Evolutionary conservation across 495 filamentous ascomycete species (phyloP), one percentile per base, ranked within the genome.

Genomic region (Hypomontagnella submonticulosa): DNA sequence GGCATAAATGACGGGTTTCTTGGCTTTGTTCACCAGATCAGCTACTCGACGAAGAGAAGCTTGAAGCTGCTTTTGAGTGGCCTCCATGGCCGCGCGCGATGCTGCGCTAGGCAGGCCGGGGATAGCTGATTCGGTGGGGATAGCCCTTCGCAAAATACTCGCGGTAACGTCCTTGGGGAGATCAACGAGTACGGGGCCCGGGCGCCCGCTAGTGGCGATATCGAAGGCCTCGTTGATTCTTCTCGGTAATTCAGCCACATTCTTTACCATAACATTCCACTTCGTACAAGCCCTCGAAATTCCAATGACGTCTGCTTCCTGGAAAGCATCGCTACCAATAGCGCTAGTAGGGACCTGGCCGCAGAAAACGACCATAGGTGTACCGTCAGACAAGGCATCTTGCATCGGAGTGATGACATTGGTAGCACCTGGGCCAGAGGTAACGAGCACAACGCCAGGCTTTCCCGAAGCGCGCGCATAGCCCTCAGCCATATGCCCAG

Each of bases 211-310:
- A 33, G 88, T 92, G 15, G 90, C 90, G 70, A 92, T 92, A 76
- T 92, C 89, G 71, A 92, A 92, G n/a, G 90, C 90, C 74, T 92
- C 90, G 69, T 92, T 92, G 68, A 92, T 92, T 42, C 90, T 79
- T 41, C 87, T 80, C n/a, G 90, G 90, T 41, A 92, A 75, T 72
- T 92, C 90, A 33, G 90, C 90, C 48, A 90, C 82, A 70, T 86
- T 87, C 83, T 90, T 91, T 46, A 91, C 86, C 90, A 92, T 91
- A 33, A 92, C 89, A 62, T 92, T 92, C 90, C 90, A 92, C 80
- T 92, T 92, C 49, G 90, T 92, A 77, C 90, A 92, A 23, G 90
- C 82, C 64, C 90, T 80, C 42, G 88, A 89, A 70, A 92, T 92
- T 66, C 90, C 90, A 40, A 91, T 78, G 46, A 91, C 85, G 72